A percentile compares a stretch with the other conserved stretches of the same genome.
phyloP scores from a whole-genome alignment of 2,329 filamentous ascomycete species.

The Arthrinium puccinioides region DNA sequence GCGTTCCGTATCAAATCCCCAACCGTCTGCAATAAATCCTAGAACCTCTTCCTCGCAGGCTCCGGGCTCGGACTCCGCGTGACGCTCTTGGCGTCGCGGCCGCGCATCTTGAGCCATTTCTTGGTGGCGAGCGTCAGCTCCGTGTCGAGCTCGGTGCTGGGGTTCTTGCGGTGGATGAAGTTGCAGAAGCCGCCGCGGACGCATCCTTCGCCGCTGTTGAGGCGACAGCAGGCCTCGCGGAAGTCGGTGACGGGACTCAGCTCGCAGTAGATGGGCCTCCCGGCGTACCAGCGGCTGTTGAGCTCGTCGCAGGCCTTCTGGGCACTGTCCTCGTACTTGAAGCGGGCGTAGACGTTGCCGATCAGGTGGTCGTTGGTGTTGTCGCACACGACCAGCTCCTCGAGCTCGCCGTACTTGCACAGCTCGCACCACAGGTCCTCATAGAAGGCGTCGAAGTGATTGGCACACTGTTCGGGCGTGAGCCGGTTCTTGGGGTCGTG shows the following conservation, averaged over 20 bases:
- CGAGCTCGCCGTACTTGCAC: conserved; percentile 95
- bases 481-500: conserved; percentile 97
- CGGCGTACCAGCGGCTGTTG: conserved; percentile 95
- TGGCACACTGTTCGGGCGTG: conserved; percentile 92
- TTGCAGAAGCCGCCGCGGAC: conserved; percentile 97
- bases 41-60: conserved; percentile 66
- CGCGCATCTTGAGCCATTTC: conserved; percentile 88
- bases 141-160: conserved; percentile 76
- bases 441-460: conserved; percentile 99
- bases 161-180: conserved; percentile 98
- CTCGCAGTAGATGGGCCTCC: conserved; percentile 96
- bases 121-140: conserved; percentile 85
- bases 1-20: neutral
- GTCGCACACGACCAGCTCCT: conserved; percentile 97
- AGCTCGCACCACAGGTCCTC: conserved; percentile 99
- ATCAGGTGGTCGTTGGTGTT: conserved; percentile 99
- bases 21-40: conserved; percentile 14
- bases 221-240: conserved; percentile 89
- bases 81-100: conserved; percentile 75
- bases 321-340: conserved; percentile 98
- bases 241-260: conserved; percentile 96
- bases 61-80: conserved; percentile 82
- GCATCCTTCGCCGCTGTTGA: conserved; percentile 93
- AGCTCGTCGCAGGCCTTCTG: conserved; percentile 90
- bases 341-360: conserved; percentile 97